Conservation (phyloP, 2,329 filamentous ascomycete genomes). For the Apiospora rasikravindrae region DNA sequence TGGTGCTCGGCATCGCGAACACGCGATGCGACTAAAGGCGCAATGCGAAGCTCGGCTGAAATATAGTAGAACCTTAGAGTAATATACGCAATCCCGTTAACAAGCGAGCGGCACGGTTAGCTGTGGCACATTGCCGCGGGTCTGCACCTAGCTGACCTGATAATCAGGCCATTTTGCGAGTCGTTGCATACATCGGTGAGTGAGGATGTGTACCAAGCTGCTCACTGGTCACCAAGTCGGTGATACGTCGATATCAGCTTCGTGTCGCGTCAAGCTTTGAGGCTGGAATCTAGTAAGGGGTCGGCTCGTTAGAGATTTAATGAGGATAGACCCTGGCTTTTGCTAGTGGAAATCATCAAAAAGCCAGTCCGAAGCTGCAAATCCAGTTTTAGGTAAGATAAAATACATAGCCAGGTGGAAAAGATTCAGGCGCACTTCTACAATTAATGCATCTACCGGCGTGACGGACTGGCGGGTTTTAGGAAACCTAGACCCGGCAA, state of each 20-base stretch:
- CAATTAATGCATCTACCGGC: neutral
- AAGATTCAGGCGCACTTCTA: neutral
- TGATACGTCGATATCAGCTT: neutral
- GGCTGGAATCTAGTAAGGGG: neutral
- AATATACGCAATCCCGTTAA: slow-evolving; percentile 4
- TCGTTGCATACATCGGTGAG: neutral
- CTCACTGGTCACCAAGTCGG: neutral
- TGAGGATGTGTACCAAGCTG: neutral
- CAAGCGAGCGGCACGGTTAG: neutral
- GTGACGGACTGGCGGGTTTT: neutral
- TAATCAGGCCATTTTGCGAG: neutral
- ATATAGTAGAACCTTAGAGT: slow-evolving; percentile 15
- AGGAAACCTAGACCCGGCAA: neutral
- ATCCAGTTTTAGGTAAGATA: neutral
- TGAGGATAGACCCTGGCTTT: neutral
- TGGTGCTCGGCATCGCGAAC: slow-evolving; percentile 87
- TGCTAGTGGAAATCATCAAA: neutral
- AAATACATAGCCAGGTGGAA: neutral
- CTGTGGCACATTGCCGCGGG: neutral
- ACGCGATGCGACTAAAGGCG: slow-evolving; percentile 31
- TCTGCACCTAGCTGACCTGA: neutral
- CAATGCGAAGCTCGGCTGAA: neutral
- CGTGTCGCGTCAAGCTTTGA: neutral
- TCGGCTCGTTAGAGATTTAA: neutral
- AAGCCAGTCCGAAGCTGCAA: neutral